Base-by-base conservation (phyloP, 2,329 filamentous ascomycete species). In the Colletotrichum sp. region DNA sequence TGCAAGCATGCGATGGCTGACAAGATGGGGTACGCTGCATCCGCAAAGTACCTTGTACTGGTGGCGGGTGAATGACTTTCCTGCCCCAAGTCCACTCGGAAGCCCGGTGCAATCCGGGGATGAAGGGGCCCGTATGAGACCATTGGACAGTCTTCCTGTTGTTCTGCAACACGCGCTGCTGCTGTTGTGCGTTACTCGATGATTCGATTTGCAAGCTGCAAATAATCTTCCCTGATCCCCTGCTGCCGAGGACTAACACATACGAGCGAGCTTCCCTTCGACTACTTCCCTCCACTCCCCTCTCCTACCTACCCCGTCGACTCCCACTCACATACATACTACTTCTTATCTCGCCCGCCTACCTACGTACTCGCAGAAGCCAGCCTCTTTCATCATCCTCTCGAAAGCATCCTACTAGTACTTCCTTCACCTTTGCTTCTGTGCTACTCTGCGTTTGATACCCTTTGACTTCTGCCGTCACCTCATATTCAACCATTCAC, bases 1-100 rank as follows among this genome's bases (percentile, higher is more conserved):
- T 52, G 39, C 58, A 61, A 60, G 30, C 36, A 6, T 32, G 16
- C 28, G 39, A 72, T 34, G 36, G 36, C 68, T 22, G 39, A 67
- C 66, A 56, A 67, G 72, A 71, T 55, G 70, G 64, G 43, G 22
- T 55, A n/a, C 39, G 12, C 39, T 48, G 39, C 18, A n/a, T n/a
- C 7, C 39, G 39, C 39, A 48, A 48, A 48, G 39, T 48, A 48
- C 39, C 16, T 48, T n/a, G 39, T 48, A 48, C 39, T 28, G n/a
- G 32, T 25, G 70, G 70, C 74, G 74, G 74, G 65, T 73, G 74
- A 76, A 76, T 76, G 74, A 55, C 56, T 76, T 76, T 43, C 69
- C 62, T 66, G 25, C 55, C 69, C 56, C 36, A 55, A 70, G 30
- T 28, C 64, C 56, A n/a, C 62, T 75, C 30, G 56, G 65, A 15